These are phyloP conservation scores for Marasmius fiardii DNA, from an alignment of 1,284 basidiomycete genomes.

Conservation along the genomic window DNA sequence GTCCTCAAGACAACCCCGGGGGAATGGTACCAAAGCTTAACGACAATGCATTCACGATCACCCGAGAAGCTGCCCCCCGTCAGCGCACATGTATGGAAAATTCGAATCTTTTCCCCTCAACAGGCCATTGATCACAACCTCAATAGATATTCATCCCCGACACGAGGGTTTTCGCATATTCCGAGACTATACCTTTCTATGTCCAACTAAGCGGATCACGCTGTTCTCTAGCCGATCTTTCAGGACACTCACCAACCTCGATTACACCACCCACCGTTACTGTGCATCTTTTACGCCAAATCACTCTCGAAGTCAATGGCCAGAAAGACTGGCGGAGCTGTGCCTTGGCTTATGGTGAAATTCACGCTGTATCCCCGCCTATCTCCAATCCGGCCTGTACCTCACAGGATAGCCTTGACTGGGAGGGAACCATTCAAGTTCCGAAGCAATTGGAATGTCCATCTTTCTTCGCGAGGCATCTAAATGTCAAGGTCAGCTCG, in stretches of 20 bases:
- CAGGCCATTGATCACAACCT: background rate
- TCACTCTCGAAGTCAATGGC: conserved; percentile 10
- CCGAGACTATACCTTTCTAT: conserved; percentile 58
- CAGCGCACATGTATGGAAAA: conserved; percentile 44
- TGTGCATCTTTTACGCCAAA: conserved; percentile 4
- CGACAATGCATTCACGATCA: conserved; percentile 34
- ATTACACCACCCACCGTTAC: conserved; percentile 5
- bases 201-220: conserved; percentile 50
- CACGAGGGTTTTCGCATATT: conserved; percentile 47
- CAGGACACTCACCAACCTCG: background rate
- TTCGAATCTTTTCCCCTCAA: background rate
- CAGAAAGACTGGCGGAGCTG: conserved; percentile 9
- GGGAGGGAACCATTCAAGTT: conserved; percentile 28
- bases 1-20: conserved; percentile 54
- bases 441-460: conserved; percentile 19
- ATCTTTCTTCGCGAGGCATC: conserved; percentile 22
- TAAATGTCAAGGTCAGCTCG: conserved; percentile 23
- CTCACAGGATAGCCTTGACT: conserved; percentile 22
- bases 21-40: conserved; percentile 56
- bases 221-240: conserved; percentile 39
- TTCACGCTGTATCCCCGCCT: conserved; percentile 10
- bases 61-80: conserved; percentile 31
- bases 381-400: background rate
- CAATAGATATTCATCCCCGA: conserved; percentile 49
- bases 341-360: conserved; percentile 8